Base-by-base conservation (phyloP, 1,284 basidiomycete species). In the Afroboletus lepidellus region DNA sequence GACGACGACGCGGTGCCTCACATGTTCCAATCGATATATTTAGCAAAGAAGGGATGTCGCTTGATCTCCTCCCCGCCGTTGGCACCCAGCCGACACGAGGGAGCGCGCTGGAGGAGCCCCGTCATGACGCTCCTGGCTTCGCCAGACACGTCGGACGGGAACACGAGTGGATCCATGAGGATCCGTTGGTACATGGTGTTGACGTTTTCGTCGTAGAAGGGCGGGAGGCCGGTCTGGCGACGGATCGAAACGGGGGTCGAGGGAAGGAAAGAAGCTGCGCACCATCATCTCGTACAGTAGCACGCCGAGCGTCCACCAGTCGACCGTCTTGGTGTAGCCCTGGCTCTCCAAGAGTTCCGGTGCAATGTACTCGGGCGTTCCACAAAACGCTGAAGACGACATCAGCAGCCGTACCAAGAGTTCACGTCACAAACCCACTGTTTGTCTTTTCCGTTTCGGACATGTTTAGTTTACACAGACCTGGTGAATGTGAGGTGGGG, bases 221-320 rank as follows among this genome's bases (percentile, higher is more conserved):
- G 96, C 23, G 96, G 96, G 16, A 99, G 81, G 23, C 96, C 96
- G 8, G 94, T 94, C 84, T 94, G 64, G 29, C 8, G 41, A 56
- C 45, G 8, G 24, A 30, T 56, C 47, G 16, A 36, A 24, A 44
- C 5, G 53, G 51, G 50, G 27, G 27, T 13, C 32, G 29, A 30
- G 33, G 21, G 27, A 24, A 24, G 11, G 41, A 30, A 33, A 20
- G 13, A 34, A 20, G 2, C 21, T n/a, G 30, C 57, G 45, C 21
- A 87, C 91, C 79, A 98, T 92, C 97, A 99, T 99, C 72, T 99
- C 96, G 69, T 97, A 99, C 25, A 99, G 79, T 30, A 99, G 77
- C 3, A 99, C 96, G 53, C 96, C 97, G 1, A 99, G 81, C 2
- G 96, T 99, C 96, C 96, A 99, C 96, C 96, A 99, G 70, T 99